Conservation (phyloP, 1,139 yeast species). For the Scheffersomyces insectosa region DNA sequence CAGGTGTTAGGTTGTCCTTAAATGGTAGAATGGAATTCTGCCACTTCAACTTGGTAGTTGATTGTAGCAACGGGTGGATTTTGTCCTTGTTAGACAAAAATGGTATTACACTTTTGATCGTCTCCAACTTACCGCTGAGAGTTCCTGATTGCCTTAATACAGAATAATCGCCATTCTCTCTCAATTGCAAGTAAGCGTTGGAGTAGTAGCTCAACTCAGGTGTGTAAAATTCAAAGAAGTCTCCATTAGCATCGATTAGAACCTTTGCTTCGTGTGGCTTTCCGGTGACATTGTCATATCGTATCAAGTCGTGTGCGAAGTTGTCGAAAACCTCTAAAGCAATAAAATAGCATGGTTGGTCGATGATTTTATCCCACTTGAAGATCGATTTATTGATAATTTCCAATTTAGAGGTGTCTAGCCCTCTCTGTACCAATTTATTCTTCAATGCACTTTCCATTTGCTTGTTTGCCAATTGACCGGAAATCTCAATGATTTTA, state of each 20-base stretch:
- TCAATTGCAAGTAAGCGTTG: slow-evolving; percentile 49
- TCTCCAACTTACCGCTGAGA: slow-evolving; percentile 21
- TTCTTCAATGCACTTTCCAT: slow-evolving; percentile 35
- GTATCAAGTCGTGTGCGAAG: slow-evolving; percentile 76
- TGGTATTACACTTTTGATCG: slow-evolving; percentile 33
- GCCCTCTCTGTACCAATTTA: slow-evolving; percentile 40
- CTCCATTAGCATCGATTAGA: slow-evolving; percentile 70
- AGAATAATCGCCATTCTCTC: slow-evolving; percentile 49
- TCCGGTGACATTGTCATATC: slow-evolving; percentile 70
- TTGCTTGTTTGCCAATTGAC: slow-evolving; percentile 68
- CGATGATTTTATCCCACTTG: slow-evolving; percentile 65
- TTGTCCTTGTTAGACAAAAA: slow-evolving; percentile 28
- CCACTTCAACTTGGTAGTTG: slow-evolving; percentile 29
- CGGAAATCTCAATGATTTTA: slow-evolving; percentile 75
- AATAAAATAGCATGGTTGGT: slow-evolving; percentile 74
- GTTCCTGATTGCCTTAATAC: slow-evolving; percentile 25
- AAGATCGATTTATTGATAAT: slow-evolving; percentile 74
- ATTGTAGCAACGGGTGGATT: slow-evolving; percentile 45
- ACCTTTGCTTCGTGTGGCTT: slow-evolving; percentile 80
- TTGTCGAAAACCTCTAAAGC: slow-evolving; percentile 87
- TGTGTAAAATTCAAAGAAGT: slow-evolving; percentile 72
- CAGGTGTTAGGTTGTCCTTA: slow-evolving; percentile 66
- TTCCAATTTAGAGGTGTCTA: slow-evolving; percentile 51
- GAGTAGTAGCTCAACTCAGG: slow-evolving; percentile 69
- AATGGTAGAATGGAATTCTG: slow-evolving; percentile 52